Conservation (phyloP, 345 rosid genomes). For the Dipteronia dyeriana region DNA sequence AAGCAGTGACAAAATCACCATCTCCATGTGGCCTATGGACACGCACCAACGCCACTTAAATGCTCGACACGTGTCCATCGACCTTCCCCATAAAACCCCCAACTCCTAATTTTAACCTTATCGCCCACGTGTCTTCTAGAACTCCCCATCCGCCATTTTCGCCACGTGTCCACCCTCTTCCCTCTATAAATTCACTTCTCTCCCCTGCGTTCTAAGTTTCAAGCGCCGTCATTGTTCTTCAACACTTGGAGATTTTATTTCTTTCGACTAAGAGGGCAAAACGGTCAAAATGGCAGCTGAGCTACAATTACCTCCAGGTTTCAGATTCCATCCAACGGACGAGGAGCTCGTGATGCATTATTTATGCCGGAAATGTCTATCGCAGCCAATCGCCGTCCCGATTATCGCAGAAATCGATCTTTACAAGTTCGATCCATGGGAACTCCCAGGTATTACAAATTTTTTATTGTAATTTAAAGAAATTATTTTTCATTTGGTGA, state of each 20-base stretch:
- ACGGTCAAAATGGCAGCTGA: conserved; percentile 36
- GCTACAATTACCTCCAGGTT: conserved; percentile 82
- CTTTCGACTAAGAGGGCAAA: not conserved
- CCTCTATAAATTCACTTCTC: conserved; percentile 52
- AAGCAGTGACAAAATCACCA: conserved; percentile 86
- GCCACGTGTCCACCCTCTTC: conserved; percentile 37
- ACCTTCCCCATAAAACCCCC: conserved; percentile 20
- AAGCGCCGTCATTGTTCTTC: conserved; percentile 38
- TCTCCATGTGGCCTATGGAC: conserved; percentile 33
- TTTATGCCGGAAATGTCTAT: conserved; percentile 77
- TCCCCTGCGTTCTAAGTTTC: conserved; percentile 59
- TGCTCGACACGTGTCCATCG: conserved; percentile 56
- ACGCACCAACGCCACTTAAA: conserved; percentile 44
- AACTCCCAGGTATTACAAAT: conserved; percentile 67
- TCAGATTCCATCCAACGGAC: conserved; percentile 96
- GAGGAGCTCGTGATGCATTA: conserved; percentile 94
- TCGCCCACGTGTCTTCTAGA: conserved; percentile 52
- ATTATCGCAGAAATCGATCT: conserved; percentile 83
- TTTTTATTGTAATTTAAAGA: too few relatives aligned
- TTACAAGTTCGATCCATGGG: conserved; percentile 85
- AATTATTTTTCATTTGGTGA: too few relatives aligned
- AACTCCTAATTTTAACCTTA: conserved; percentile 19
- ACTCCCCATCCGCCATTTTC: conserved; percentile 22
- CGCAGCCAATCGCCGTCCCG: conserved; percentile 72
- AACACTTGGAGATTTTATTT: not conserved